Percentiles rank a stretch among this genome's conserved stretches.
Evolutionary conservation across 1,139 yeast genomes (phyloP).

Genomic region (Sugiyamaella paludigena): DNA sequence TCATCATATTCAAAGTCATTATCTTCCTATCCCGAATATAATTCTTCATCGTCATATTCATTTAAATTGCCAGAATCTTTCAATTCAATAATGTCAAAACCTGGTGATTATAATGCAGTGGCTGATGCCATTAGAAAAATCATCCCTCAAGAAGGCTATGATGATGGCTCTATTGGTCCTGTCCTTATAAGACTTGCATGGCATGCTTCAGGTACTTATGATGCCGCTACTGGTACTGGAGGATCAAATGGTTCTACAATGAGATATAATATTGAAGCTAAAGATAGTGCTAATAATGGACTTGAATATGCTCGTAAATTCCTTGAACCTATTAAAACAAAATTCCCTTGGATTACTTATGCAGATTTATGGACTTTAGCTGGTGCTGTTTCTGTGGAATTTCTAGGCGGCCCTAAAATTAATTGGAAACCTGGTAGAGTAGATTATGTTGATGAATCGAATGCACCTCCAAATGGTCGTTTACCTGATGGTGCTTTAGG

Average conservation of each 20-base stretch:
- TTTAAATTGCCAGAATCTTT: constrained; percentile 3
- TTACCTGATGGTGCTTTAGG: constrained; percentile 58
- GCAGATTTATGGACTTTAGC: constrained; percentile 69
- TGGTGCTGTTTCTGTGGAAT: constrained; percentile 59
- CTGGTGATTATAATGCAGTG: constrained; percentile 60
- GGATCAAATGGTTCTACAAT: constrained; percentile 71
- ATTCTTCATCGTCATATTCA: constrained; percentile 7
- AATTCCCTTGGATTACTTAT: constrained; percentile 58
- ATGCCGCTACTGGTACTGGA: constrained; percentile 53
- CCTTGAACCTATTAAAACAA: constrained; percentile 55
- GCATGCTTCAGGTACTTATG: constrained; percentile 71
- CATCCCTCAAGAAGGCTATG: constrained; percentile 68
- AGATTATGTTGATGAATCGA: constrained; percentile 50
- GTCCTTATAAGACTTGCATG: constrained; percentile 62
- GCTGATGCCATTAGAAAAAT: constrained; percentile 78
- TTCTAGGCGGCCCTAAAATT: constrained; percentile 59
- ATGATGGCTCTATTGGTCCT: constrained; percentile 69
- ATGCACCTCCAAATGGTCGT: constrained; percentile 62
- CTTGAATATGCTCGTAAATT: constrained; percentile 55
- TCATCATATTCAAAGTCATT: background rate
- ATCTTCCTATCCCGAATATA: background rate
- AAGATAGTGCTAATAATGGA: constrained; percentile 61
- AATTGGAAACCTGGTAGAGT: constrained; percentile 62
- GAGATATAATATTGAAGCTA: constrained; percentile 46
- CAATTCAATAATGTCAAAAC: constrained; percentile 9